These are phyloP conservation scores for Chytriomyces confervae DNA, from an alignment of 192 early-diverging fungal species.

Conservation along the genomic window DNA sequence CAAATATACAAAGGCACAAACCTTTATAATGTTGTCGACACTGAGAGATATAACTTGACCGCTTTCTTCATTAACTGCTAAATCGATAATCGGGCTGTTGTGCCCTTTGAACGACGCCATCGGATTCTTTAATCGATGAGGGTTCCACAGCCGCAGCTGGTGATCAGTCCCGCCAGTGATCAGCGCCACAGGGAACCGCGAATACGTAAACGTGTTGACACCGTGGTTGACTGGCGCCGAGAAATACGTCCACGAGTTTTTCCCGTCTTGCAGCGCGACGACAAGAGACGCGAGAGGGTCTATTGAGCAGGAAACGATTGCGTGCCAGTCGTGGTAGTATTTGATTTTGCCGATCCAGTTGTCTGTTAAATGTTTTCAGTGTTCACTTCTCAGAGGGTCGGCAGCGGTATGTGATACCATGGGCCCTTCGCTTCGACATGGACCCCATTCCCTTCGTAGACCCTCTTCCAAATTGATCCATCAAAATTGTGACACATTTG, in stretches of 20 bases:
- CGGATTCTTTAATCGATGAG: slow-evolving; percentile 52
- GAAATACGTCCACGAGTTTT: slow-evolving; percentile 51
- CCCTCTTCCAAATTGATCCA: slow-evolving; percentile 32
- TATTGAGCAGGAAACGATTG: slow-evolving; percentile 56
- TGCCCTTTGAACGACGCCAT: slow-evolving; percentile 57
- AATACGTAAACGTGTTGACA: slow-evolving; percentile 54
- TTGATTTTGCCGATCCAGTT: slow-evolving; percentile 57
- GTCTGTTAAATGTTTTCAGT: not conserved
- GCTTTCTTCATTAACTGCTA: slow-evolving; percentile 46
- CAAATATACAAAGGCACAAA: not conserved
- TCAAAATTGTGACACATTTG: slow-evolving; percentile 30
- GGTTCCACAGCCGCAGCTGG: slow-evolving; percentile 61
- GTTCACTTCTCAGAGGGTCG: too few relatives aligned
- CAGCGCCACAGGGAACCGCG: slow-evolving; percentile 53
- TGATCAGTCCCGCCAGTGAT: slow-evolving; percentile 61
- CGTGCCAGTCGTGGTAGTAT: slow-evolving; percentile 56
- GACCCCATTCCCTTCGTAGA: slow-evolving; percentile 33
- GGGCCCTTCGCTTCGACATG: slow-evolving; percentile 53
- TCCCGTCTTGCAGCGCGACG: slow-evolving; percentile 47
- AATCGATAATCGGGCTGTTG: slow-evolving; percentile 50
- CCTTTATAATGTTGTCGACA: slow-evolving; percentile 52
- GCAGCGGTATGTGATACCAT: slow-evolving; percentile 23
- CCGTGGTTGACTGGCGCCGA: slow-evolving; percentile 52
- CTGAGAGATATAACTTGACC: slow-evolving; percentile 58
- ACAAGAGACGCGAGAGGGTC: slow-evolving; percentile 57